Evolutionary conservation across 768 basidiomycete genomes (phyloP).

Genomic region (Tephrocybe sp.): DNA sequence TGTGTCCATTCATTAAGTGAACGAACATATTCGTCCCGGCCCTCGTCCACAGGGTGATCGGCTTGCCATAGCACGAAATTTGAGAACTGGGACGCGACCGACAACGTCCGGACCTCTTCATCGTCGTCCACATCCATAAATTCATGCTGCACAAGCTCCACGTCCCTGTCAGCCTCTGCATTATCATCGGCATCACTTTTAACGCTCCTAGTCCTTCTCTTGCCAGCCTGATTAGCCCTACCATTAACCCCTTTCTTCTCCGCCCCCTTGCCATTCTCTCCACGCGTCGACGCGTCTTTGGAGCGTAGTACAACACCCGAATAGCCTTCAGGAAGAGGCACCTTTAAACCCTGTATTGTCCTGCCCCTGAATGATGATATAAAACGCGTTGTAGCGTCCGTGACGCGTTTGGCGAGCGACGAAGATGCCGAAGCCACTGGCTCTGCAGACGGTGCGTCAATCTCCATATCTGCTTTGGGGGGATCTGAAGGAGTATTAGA

Average conservation of each 20-base stretch:
- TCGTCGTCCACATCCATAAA: constrained; percentile 28
- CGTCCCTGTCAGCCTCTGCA: constrained; percentile 21
- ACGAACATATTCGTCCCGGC: constrained; percentile 70
- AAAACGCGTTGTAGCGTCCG: constrained; percentile 38
- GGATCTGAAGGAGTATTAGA: not conserved
- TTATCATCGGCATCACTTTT: constrained; percentile 27
- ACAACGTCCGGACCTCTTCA: constrained; percentile 33
- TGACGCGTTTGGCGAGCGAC: constrained; percentile 21
- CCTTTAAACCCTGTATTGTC: constrained; percentile 63
- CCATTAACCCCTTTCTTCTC: constrained; percentile 11
- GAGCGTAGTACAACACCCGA: constrained; percentile 59
- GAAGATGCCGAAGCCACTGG: constrained; percentile 3
- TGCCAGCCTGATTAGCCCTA: too few species aligned
- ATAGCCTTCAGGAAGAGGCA: constrained; percentile 67
- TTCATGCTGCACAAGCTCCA: constrained; percentile 26
- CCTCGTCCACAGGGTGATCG: constrained; percentile 69
- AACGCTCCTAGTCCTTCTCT: constrained; percentile 21
- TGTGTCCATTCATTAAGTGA: constrained; percentile 71
- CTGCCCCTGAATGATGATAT: constrained; percentile 75
- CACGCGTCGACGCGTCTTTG: constrained; percentile 17
- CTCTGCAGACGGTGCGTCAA: not conserved
- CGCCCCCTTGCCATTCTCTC: constrained; percentile 3
- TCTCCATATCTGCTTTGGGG: not conserved
- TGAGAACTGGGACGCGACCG: constrained; percentile 55
- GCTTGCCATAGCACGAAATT: constrained; percentile 77